These are phyloP conservation scores for Prunus kanzakura DNA, from an alignment of 306 rosid species.

Conservation along the genomic window DNA sequence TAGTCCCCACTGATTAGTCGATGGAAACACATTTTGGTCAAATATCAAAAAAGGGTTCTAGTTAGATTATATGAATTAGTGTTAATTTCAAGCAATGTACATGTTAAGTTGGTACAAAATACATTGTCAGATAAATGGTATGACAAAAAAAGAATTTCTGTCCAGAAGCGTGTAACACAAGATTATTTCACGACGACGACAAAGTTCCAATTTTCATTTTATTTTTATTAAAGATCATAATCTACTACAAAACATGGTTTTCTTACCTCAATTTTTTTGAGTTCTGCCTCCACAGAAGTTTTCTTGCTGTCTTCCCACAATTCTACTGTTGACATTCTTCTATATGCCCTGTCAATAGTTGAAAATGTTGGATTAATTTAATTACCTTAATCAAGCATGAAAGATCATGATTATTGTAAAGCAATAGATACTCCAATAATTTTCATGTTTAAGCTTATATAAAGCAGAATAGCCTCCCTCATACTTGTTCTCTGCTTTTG, in stretches of 20 bases:
- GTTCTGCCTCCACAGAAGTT: conserved; percentile 56
- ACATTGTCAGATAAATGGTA: too few species aligned
- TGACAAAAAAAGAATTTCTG: too few species aligned
- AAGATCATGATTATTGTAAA: neutral
- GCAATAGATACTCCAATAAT: neutral
- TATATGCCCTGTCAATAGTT: conserved; percentile 54
- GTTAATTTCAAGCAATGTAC: too few species aligned
- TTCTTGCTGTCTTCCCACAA: conserved; percentile 66
- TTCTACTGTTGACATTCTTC: conserved; percentile 52
- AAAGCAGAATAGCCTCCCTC: neutral
- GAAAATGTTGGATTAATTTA: neutral
- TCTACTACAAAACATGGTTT: too few species aligned
- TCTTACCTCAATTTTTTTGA: conserved; percentile 58
- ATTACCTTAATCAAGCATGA: neutral
- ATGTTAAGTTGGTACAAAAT: too few species aligned
- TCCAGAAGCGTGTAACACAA: too few species aligned
- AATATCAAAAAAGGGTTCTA: neutral
- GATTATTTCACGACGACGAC: too few species aligned
- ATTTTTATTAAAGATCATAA: too few species aligned
- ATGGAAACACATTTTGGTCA: neutral
- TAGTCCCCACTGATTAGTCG: neutral
- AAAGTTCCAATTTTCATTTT: too few species aligned
- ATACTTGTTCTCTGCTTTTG: conserved; percentile 77
- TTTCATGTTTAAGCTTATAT: neutral
- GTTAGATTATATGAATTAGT: neutral